Evolutionary conservation across 2,329 filamentous ascomycete genomes (phyloP).

Genomic region (Harringtonia aguacate): DNA sequence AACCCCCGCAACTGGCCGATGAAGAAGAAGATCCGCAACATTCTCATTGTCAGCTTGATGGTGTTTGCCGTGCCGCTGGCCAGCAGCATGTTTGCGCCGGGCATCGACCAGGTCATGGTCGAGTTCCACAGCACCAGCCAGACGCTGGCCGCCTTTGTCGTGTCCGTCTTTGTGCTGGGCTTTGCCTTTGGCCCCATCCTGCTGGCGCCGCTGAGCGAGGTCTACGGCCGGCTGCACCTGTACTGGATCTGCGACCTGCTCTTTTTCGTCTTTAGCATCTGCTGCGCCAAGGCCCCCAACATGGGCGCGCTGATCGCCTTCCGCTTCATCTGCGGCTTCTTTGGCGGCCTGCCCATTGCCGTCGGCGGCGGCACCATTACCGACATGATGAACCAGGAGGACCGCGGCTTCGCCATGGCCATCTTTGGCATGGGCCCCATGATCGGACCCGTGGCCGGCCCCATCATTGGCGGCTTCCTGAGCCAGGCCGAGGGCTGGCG

Average conservation of each 20-base stretch:
- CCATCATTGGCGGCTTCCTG: conserved; percentile 28
- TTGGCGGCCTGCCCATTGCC: conserved; percentile 53
- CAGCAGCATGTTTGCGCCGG: conserved; percentile 5
- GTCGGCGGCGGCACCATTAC: conserved; percentile 54
- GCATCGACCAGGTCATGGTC: conserved; percentile 3
- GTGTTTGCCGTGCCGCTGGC: neutral
- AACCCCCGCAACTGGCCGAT: conserved; percentile 5
- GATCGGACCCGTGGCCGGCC: conserved; percentile 28
- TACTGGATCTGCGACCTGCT: conserved; percentile 31
- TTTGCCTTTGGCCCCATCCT: conserved; percentile 38
- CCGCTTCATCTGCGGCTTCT: conserved; percentile 54
- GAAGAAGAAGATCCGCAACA: neutral
- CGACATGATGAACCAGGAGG: conserved; percentile 45
- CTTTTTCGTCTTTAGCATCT: conserved; percentile 33
- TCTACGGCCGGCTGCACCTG: conserved; percentile 30
- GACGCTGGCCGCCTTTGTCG: conserved; percentile 3
- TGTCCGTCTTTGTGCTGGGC: conserved; percentile 10
- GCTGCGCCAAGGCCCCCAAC: conserved; percentile 28
- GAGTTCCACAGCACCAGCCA: conserved; percentile 6
- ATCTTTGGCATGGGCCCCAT: conserved; percentile 27
- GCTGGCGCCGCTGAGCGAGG: conserved; percentile 32
- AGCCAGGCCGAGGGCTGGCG: conserved; percentile 17
- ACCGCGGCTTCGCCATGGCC: conserved; percentile 42
- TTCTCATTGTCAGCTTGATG: neutral
- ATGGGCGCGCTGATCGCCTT: conserved; percentile 51